A percentile compares a stretch with the other conserved stretches of the same genome.
Evolutionary conservation across 768 basidiomycete species (phyloP).

Genomic region (Mycena galericulata): DNA sequence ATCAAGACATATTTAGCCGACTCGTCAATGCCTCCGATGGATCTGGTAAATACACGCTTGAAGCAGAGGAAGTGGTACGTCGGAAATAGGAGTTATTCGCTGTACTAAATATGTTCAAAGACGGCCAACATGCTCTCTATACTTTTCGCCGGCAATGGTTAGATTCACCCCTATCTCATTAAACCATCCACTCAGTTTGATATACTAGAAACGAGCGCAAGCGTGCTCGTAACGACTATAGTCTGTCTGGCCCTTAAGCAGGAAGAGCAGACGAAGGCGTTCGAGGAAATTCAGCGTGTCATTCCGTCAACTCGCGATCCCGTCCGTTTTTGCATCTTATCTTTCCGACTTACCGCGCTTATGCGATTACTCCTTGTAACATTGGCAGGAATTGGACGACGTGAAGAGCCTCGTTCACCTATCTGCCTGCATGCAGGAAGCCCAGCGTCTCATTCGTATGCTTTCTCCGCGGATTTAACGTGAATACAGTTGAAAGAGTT

Average conservation of each 20-base stretch:
- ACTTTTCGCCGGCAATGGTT: slow-evolving; percentile 5
- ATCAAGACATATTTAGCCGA: not conserved
- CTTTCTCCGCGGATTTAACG: not conserved
- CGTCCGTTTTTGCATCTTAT: not conserved
- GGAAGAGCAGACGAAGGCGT: not conserved
- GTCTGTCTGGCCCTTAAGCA: not conserved
- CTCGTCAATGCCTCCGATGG: slow-evolving; percentile 7
- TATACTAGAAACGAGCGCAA: not conserved
- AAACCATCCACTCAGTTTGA: not conserved
- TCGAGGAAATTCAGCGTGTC: not conserved
- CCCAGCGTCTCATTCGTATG: not conserved
- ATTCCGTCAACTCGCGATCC: not conserved
- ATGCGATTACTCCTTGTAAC: too few species aligned
- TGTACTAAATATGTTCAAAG: not conserved
- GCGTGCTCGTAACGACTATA: slow-evolving; percentile 1
- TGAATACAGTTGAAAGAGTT: not conserved
- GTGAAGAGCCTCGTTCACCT: not conserved
- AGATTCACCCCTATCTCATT: not conserved
- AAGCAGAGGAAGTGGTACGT: slow-evolving; percentile 8
- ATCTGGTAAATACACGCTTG: slow-evolving; percentile 2
- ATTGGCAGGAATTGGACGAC: slow-evolving; percentile 1
- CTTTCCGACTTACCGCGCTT: too few species aligned
- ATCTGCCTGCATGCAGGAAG: slow-evolving; percentile 6
- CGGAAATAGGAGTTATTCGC: not conserved
- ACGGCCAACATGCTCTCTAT: slow-evolving; percentile 11